Percentiles rank a stretch among this genome's conserved stretches.
Evolutionary conservation across 2,329 filamentous ascomycete genomes (phyloP).

Genomic region (Xylaria sp.): DNA sequence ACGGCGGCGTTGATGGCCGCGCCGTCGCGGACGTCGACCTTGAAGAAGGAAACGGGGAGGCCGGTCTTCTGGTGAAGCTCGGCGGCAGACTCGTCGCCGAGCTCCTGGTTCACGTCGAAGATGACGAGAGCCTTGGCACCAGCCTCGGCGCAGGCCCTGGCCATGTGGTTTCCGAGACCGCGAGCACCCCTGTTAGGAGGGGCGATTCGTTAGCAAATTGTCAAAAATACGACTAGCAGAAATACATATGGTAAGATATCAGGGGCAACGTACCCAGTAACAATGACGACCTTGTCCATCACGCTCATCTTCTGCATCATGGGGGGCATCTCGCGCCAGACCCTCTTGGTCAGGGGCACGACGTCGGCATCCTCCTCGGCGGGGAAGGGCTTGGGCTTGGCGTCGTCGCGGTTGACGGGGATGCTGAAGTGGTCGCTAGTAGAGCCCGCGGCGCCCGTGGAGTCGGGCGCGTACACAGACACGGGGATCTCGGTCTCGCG

Average conservation of each 20-base stretch:
- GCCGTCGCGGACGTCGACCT: slow-evolving; percentile 80
- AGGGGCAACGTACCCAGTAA: slow-evolving; percentile 70
- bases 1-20: slow-evolving; percentile 76
- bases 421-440: slow-evolving; percentile 66
- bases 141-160: slow-evolving; percentile 79
- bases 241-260: too few species aligned
- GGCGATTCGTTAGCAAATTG: slow-evolving; percentile 44
- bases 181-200: slow-evolving; percentile 70
- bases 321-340: slow-evolving; percentile 67
- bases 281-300: slow-evolving; percentile 75
- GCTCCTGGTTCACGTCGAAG: slow-evolving; percentile 80
- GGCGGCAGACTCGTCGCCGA: slow-evolving; percentile 75
- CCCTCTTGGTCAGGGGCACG: slow-evolving; percentile 63
- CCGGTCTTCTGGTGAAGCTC: slow-evolving; percentile 79
- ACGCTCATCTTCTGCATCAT: slow-evolving; percentile 77
- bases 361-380: slow-evolving; percentile 61
- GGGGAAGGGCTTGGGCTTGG: slow-evolving; percentile 57
- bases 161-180: slow-evolving; percentile 83
- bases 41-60: slow-evolving; percentile 79
- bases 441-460: slow-evolving; percentile 56
- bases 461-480: slow-evolving; percentile 62
- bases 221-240: neutral
- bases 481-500: slow-evolving; percentile 68
- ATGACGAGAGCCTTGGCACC: slow-evolving; percentile 79
- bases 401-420: slow-evolving; percentile 60